Evolutionary conservation across 306 rosid species (phyloP).

Genomic region (Canavalia gladiata): DNA sequence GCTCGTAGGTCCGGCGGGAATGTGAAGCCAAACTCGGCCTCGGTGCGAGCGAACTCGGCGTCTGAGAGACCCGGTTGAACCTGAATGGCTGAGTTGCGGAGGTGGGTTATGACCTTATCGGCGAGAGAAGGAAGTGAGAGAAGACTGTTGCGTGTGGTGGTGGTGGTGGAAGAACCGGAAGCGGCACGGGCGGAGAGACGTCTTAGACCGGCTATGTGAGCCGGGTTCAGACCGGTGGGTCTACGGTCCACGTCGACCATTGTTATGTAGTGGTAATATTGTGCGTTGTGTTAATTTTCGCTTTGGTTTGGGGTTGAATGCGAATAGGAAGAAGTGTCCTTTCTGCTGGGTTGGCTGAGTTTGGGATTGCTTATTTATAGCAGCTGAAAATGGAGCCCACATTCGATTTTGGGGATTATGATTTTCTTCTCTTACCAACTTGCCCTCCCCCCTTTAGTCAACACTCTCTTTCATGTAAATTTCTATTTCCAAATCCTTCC

Average conservation of each 20-base stretch:
- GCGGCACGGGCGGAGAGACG: constrained; percentile 94
- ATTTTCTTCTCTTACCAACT: constrained; percentile 26
- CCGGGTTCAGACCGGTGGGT: constrained; percentile 86
- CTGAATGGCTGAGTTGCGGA: constrained; percentile 66
- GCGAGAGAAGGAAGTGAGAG: constrained; percentile 77
- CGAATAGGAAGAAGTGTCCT: neutral
- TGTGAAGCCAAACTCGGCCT: constrained; percentile 62
- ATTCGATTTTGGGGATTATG: constrained; percentile 35
- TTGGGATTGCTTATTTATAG: constrained; percentile 57
- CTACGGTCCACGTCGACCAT: constrained; percentile 98
- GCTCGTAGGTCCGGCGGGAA: neutral
- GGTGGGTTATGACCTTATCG: constrained; percentile 65
- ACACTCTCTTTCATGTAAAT: neutral
- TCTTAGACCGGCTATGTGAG: constrained; percentile 88
- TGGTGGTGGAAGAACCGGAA: constrained; percentile 61
- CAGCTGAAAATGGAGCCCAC: constrained; percentile 46
- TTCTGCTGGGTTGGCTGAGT: constrained; percentile 20
- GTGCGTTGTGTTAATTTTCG: no score
- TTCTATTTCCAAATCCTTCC: neutral
- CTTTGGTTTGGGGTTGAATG: neutral
- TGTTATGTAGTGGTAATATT: neutral
- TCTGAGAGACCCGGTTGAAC: constrained; percentile 79
- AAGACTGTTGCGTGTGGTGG: constrained; percentile 67
- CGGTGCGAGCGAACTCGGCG: constrained; percentile 79
- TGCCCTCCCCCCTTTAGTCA: constrained; percentile 36